phyloP scores from a whole-genome alignment of 2,329 filamentous ascomycete species.

The Fusarium redolens region DNA sequence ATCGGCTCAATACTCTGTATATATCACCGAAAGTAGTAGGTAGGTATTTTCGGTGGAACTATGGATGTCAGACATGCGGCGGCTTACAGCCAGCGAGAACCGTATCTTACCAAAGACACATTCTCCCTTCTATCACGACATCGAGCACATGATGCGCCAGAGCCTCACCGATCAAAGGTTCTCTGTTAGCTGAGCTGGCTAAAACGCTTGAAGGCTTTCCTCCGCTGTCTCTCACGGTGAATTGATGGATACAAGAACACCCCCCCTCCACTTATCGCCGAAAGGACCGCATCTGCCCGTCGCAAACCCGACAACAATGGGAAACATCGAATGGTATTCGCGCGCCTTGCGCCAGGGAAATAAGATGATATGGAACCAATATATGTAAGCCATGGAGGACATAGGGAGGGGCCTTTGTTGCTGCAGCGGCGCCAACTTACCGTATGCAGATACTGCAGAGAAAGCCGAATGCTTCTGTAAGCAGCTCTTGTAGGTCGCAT shows the following conservation, averaged over 20 bases:
- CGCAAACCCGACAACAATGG: constrained; percentile 16
- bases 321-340: constrained; percentile 7
- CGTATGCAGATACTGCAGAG: neutral
- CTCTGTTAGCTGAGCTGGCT: constrained; percentile 1
- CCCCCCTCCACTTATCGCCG: constrained; percentile 30
- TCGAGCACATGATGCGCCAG: constrained; percentile 23
- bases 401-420: constrained; percentile 17
- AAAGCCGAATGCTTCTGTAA: constrained; percentile 14
- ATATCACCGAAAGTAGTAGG: neutral
- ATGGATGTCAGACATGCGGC: neutral
- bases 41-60: neutral
- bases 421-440: neutral
- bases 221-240: neutral
- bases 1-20: neutral
- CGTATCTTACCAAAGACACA: neutral
- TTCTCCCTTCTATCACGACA: constrained; percentile 19
- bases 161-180: constrained; percentile 13
- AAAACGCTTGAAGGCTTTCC: constrained; percentile 3
- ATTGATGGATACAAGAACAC: constrained; percentile 9
- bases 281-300: constrained; percentile 37
- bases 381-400: constrained; percentile 3
- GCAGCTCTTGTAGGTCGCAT: constrained; percentile 7
- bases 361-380: neutral
- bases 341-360: constrained; percentile 14
- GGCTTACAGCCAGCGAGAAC: constrained; percentile 14